Base-by-base conservation (phyloP, 768 basidiomycete genomes). In the Hemileccinum rubropunctum region DNA sequence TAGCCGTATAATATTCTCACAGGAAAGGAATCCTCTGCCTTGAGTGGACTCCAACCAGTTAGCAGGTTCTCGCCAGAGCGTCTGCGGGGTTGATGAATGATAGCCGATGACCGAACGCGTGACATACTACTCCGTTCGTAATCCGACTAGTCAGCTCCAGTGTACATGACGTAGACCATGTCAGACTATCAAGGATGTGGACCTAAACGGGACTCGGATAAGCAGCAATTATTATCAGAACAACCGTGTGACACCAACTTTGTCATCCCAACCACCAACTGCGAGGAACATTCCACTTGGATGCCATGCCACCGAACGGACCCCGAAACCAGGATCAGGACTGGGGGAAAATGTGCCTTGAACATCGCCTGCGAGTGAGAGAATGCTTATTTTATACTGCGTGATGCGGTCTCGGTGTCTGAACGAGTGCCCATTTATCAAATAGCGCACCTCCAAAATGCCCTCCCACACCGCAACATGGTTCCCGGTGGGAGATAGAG, bases 221-320 rank as follows among this genome's bases (percentile, higher is more conserved):
- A 48, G 47, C 34, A 38, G 14, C n/a, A 26, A 15, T 7, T 15
- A 33, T 28, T 28, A 41, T 46, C 21, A 47, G 40, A 39, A 4
- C 20, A 45, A 4, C 35, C 4, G 14, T 28, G 27, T 45, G 32
- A 18, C 4, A 56, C 71, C 36, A 47, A 88, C 91, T 70, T 87
- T 91, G 59, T 94, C 91, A 68, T 95, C 92, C 82, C 87, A 94
- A 11, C 94, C 94, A 12, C 82, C 84, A 0, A 94, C 75, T 2
- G 85, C 88, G 9, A 97, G 71, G 63, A 88, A 94, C 60, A 80
- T 74, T 5, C 93, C 91, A 48, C 75, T 86, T 4, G 93, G 94
- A 68, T 94, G 90, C 94, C 94, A 98, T 17, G 79, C 71, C 1
- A 86, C 83, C 51, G 71, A 74, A 10, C 91, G 80, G 37, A 97